A percentile compares a stretch with the other conserved stretches of the same genome.
phyloP scores from a whole-genome alignment of 345 rosid species.

The Eutrema yunnanense region DNA sequence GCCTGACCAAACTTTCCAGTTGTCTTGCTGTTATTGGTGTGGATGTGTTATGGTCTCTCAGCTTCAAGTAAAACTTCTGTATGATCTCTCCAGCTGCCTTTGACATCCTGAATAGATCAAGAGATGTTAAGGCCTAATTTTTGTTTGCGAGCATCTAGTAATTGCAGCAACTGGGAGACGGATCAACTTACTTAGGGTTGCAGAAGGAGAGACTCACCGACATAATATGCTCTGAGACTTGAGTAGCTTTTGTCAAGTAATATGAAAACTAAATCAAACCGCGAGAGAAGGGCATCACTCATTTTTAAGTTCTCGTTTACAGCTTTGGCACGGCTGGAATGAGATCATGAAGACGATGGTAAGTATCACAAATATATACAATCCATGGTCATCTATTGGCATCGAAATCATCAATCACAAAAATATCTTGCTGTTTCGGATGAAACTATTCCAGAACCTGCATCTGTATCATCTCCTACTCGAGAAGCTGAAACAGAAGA shows the following conservation, averaged over 20 bases:
- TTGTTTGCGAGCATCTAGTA: background rate
- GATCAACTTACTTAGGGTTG: constrained; percentile 69
- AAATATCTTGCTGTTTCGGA: no score
- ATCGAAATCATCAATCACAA: background rate
- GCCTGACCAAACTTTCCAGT: constrained; percentile 87
- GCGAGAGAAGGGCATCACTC: constrained; percentile 93
- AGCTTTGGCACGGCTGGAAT: constrained; percentile 96
- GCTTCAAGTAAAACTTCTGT: constrained; percentile 76
- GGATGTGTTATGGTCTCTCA: constrained; percentile 84
- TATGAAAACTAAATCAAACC: constrained; percentile 96
- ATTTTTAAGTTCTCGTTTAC: constrained; percentile 95
- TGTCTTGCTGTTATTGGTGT: constrained; percentile 98
- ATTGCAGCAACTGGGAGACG: background rate
- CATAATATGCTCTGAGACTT: constrained; percentile 92
- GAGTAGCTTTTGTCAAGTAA: constrained; percentile 82
- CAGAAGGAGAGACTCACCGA: constrained; percentile 56
- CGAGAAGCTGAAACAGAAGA: no score
- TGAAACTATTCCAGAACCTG: no score
- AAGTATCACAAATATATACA: constrained; percentile 15
- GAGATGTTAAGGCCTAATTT: background rate
- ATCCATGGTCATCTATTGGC: constrained; percentile 90
- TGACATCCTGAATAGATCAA: constrained; percentile 58
- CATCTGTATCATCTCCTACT: no score
- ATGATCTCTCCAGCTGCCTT: constrained; percentile 83
- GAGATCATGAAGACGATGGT: no score